A percentile compares a stretch with the other conserved stretches of the same genome.
These are phyloP conservation scores for Myxozyma sirexii DNA, from an alignment of 805 yeast genomes.

Conservation along the genomic window DNA sequence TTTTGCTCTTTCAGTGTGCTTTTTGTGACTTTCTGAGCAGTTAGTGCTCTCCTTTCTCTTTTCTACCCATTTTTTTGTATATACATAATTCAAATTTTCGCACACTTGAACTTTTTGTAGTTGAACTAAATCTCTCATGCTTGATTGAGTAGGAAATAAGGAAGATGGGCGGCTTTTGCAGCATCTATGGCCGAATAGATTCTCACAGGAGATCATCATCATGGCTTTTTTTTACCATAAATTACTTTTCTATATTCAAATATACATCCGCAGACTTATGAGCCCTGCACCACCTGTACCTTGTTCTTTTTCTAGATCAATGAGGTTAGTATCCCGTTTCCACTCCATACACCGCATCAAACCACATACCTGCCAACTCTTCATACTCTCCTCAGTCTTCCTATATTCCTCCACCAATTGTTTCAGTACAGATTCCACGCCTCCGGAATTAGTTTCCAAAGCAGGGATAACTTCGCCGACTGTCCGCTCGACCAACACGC, in stretches of 20 bases:
- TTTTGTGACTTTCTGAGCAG: not conserved
- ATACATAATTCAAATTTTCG: not conserved
- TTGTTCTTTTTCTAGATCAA: constrained; percentile 46
- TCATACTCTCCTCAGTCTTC: constrained; percentile 49
- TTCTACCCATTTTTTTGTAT: not conserved
- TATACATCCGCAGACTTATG: not conserved
- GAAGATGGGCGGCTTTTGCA: no score
- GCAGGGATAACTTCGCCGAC: constrained; percentile 75
- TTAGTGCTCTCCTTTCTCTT: not conserved
- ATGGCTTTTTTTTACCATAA: no score
- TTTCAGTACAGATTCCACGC: constrained; percentile 45
- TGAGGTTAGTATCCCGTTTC: not conserved
- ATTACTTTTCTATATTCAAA: not conserved
- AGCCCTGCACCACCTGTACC: constrained; percentile 50
- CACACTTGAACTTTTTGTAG: no score
- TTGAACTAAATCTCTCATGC: no score
- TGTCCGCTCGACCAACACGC: constrained; percentile 80
- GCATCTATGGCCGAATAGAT: no score
- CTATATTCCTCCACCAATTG: constrained; percentile 48
- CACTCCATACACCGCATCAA: not conserved
- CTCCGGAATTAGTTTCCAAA: constrained; percentile 57
- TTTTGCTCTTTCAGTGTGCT: not conserved
- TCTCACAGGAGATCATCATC: no score
- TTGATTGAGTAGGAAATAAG: no score
- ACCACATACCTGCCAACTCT: constrained; percentile 49